Evolutionary conservation across 2,329 filamentous ascomycete species (phyloP).

Genomic region (Neocucurbitaria cava): DNA sequence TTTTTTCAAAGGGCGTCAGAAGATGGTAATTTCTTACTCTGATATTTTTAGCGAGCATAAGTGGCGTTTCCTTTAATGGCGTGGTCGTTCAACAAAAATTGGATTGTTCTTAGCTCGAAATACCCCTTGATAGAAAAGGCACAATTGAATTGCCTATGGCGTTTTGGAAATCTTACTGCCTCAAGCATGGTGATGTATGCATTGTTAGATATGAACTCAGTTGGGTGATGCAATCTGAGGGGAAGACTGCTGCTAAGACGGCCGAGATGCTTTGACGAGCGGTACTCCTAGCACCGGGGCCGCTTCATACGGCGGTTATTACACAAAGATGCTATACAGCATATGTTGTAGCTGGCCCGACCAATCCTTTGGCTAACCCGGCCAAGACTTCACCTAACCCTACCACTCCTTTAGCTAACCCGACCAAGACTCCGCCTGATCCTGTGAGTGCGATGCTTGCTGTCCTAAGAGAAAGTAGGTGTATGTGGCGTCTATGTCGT

Average conservation of each 20-base stretch:
- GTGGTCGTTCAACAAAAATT: conserved; percentile 1
- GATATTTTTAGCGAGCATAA: conserved; percentile 11
- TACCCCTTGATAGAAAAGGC: conserved; percentile 17
- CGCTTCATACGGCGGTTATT: too few species aligned
- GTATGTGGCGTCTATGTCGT: too few species aligned
- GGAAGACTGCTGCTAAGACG: neutral
- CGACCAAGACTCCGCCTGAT: too few species aligned
- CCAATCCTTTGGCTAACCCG: too few species aligned
- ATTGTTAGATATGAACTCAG: neutral
- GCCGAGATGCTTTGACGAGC: neutral
- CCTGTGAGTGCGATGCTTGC: too few species aligned
- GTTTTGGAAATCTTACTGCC: conserved; percentile 2
- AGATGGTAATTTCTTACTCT: too few species aligned
- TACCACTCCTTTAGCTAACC: too few species aligned
- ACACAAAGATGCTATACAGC: too few species aligned
- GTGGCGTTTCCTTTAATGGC: conserved; percentile 15
- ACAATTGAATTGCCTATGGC: conserved; percentile 3
- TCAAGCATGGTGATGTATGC: neutral
- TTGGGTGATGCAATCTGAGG: neutral
- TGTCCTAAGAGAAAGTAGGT: too few species aligned
- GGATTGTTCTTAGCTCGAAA: conserved; percentile 6
- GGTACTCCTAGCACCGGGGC: neutral
- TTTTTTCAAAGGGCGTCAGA: too few species aligned
- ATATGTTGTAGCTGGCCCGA: too few species aligned
- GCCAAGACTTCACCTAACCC: too few species aligned